Evolutionary conservation across 2,329 filamentous ascomycete genomes (phyloP).

Genomic region (Colletotrichum falcatum): DNA sequence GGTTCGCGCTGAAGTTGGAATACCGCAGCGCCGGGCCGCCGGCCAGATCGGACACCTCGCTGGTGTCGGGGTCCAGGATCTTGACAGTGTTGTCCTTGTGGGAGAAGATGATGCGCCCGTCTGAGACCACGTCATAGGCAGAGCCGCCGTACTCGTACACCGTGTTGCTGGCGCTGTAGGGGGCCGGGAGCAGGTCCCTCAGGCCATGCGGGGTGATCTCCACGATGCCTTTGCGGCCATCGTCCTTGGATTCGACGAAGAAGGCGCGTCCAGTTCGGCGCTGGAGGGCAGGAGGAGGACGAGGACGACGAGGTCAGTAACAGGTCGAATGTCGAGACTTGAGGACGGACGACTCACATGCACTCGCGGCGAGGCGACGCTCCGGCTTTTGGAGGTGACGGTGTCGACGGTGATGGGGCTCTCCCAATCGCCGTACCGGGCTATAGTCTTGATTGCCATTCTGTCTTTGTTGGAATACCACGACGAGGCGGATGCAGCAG

Average conservation of each 20-base stretch:
- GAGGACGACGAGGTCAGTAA: conserved; percentile 3
- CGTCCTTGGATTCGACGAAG: conserved; percentile 52
- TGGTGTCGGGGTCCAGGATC: conserved; percentile 54
- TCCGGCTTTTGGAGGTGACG: conserved; percentile 51
- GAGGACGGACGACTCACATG: conserved; percentile 46
- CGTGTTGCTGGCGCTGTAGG: conserved; percentile 57
- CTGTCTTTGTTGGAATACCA: background rate
- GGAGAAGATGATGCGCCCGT: conserved; percentile 60
- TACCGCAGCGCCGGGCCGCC: conserved; percentile 53
- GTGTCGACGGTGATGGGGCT: conserved; percentile 54
- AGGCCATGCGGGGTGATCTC: conserved; percentile 51
- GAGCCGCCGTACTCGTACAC: conserved; percentile 67
- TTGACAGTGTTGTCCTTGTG: conserved; percentile 58
- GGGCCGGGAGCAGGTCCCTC: conserved; percentile 56
- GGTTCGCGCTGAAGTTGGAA: conserved; percentile 59
- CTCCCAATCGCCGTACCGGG: conserved; percentile 54
- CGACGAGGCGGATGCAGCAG: no score
- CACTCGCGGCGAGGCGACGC: conserved; percentile 51
- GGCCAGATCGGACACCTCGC: conserved; percentile 50
- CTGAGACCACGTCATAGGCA: conserved; percentile 53
- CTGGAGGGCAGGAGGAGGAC: conserved; percentile 38
- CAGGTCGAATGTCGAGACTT: fast-evolving
- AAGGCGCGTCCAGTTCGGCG: conserved; percentile 50
- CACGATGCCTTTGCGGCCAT: conserved; percentile 59
- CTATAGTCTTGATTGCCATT: conserved; percentile 46